Evolutionary conservation across 2,329 filamentous ascomycete species (phyloP).

Genomic region (Pseudogymnoascus sp.): DNA sequence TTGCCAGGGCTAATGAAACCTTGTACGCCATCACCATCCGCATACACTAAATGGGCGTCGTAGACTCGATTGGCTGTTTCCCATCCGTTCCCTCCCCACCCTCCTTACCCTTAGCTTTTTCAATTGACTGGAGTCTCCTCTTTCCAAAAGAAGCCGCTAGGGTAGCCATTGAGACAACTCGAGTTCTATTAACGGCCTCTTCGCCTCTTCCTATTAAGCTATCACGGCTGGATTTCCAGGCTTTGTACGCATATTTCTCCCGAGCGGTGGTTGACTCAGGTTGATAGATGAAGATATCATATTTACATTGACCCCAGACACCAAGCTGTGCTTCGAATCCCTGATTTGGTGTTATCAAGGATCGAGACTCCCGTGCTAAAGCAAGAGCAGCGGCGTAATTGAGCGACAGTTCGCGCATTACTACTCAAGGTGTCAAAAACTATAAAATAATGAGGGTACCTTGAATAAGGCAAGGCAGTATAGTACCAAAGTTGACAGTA

Average conservation of each 20-base stretch:
- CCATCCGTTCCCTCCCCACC: not conserved
- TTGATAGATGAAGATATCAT: conserved; percentile 1
- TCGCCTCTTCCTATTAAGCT: conserved; percentile 7
- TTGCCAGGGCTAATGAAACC: not conserved
- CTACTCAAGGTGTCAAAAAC: conserved; percentile 9
- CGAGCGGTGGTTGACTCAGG: not conserved
- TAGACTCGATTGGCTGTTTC: not conserved
- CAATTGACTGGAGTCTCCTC: conserved; percentile 5
- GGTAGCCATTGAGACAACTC: conserved; percentile 10
- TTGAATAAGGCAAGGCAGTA: not conserved
- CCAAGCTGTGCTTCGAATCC: conserved; percentile 19
- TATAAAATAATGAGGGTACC: not conserved
- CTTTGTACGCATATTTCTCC: conserved; percentile 14
- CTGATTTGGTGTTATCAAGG: conserved; percentile 17
- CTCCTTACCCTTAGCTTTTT: not conserved
- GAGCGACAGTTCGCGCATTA: conserved; percentile 18
- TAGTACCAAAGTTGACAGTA: not conserved
- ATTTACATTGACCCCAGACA: conserved; percentile 14
- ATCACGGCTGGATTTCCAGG: conserved; percentile 11
- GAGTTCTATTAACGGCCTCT: conserved; percentile 11
- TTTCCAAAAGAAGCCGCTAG: conserved; percentile 11
- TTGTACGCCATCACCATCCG: not conserved
- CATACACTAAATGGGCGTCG: not conserved
- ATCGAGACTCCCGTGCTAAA: conserved; percentile 15
- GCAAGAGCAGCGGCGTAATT: conserved; percentile 16